A percentile compares a stretch with the other conserved stretches of the same genome.
These are phyloP conservation scores for Sporodiniella umbellata DNA, from an alignment of 371 early-diverging fungal species.

Conservation along the genomic window DNA sequence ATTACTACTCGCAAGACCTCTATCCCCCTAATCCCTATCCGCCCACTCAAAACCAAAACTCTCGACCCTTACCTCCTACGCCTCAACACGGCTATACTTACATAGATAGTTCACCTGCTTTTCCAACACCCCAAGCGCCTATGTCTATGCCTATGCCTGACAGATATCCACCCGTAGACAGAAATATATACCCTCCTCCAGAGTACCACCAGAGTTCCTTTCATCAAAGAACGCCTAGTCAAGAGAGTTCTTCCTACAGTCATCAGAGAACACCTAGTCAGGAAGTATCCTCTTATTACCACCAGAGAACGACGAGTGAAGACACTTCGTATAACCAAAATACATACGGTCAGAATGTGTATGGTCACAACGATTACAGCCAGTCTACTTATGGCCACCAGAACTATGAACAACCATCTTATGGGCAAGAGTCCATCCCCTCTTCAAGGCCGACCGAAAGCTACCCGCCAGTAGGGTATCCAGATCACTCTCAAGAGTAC, in stretches of 20 bases:
- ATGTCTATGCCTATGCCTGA: constrained; percentile 21
- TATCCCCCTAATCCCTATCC: constrained; percentile 7
- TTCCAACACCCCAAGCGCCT: constrained; percentile 4
- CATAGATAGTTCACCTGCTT: neutral
- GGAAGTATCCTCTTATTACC: neutral
- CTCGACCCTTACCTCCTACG: constrained; percentile 6
- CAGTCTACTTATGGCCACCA: no score
- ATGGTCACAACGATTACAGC: no score
- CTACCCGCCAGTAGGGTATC: constrained; percentile 18
- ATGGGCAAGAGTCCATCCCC: no score
- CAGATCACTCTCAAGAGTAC: constrained; percentile 16
- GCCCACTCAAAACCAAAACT: neutral
- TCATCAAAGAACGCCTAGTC: constrained; percentile 3
- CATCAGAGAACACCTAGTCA: constrained; percentile 5
- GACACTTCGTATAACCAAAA: no score
- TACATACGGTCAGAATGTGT: no score
- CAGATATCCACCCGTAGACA: constrained; percentile 7
- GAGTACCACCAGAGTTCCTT: constrained; percentile 4
- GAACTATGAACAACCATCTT: no score
- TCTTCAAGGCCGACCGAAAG: no score
- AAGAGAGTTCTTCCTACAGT: constrained; percentile 1
- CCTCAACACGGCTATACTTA: constrained; percentile 12
- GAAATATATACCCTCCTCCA: constrained; percentile 13
- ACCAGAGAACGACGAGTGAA: constrained; percentile 2
- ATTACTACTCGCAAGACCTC: constrained; percentile 11